A percentile compares a stretch with the other conserved stretches of the same genome.
phyloP scores from a whole-genome alignment of 306 rosid species.

The Pterocarpus santalinus region DNA sequence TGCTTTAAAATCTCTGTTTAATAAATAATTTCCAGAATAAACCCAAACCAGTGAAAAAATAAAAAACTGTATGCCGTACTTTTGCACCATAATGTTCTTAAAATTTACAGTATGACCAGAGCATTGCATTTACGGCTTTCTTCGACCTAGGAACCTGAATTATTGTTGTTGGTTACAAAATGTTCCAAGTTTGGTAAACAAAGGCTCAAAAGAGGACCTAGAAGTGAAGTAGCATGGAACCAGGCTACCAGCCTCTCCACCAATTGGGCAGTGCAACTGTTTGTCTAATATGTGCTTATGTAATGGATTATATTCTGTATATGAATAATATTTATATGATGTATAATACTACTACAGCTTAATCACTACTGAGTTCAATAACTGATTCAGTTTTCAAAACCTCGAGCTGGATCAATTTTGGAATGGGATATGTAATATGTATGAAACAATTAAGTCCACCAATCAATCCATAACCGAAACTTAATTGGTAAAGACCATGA shows the following conservation, averaged over 20 bases:
- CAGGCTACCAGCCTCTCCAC: not conserved
- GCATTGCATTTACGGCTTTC: no score
- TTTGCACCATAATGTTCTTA: no score
- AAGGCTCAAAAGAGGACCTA: no score
- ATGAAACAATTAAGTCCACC: slow-evolving; percentile 42
- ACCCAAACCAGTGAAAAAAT: no score
- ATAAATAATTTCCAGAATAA: no score
- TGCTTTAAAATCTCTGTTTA: no score
- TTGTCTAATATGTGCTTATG: no score
- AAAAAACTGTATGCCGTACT: no score
- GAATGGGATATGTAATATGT: slow-evolving; percentile 23
- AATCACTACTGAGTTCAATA: not conserved
- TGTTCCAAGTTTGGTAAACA: not conserved
- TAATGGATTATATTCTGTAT: not conserved
- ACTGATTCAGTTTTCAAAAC: not conserved
- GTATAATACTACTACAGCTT: not conserved
- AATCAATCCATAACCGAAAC: slow-evolving; percentile 31
- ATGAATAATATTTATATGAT: not conserved
- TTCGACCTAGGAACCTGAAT: not conserved
- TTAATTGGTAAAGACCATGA: slow-evolving; percentile 32
- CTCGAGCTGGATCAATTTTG: not conserved
- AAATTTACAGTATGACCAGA: no score
- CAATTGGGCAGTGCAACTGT: not conserved
- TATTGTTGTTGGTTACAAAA: not conserved
- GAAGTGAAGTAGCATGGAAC: not conserved